Evolutionary conservation across 129 eudicot genomes (phyloP).

Genomic region (Ambrosia artemisiifolia): DNA sequence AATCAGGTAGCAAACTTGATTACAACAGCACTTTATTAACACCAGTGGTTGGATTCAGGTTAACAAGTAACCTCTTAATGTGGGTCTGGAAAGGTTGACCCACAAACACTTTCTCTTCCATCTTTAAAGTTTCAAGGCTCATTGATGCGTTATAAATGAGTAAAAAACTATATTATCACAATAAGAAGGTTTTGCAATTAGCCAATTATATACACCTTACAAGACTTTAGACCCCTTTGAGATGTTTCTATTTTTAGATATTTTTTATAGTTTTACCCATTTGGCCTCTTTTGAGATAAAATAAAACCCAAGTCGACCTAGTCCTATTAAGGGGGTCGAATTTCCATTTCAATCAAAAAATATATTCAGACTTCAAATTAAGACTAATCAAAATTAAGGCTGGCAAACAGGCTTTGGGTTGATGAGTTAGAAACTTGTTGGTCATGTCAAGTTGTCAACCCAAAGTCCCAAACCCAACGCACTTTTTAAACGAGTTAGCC

Average conservation of each 20-base stretch:
- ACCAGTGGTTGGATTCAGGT: background rate
- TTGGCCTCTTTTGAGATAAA: background rate
- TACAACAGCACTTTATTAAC: background rate
- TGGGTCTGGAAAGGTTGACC: background rate
- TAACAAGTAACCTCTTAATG: background rate
- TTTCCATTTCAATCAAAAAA: background rate
- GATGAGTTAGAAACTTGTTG: background rate
- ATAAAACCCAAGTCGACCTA: background rate
- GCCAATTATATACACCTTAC: too few species aligned
- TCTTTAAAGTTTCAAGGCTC: background rate
- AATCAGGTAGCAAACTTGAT: background rate
- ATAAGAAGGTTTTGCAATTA: too few species aligned
- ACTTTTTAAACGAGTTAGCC: background rate
- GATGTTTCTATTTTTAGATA: too few species aligned
- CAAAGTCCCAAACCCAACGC: background rate
- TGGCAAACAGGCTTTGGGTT: background rate
- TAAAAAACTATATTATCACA: too few species aligned
- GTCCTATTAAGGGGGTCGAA: background rate
- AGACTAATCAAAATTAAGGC: too few species aligned
- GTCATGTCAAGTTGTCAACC: background rate
- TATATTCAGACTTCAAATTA: background rate
- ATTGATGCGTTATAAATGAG: too few species aligned
- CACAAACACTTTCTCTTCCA: background rate
- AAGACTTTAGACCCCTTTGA: too few species aligned
- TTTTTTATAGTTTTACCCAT: too few species aligned